phyloP scores from a whole-genome alignment of 306 rosid species.

The Pterocarpus santalinus region DNA sequence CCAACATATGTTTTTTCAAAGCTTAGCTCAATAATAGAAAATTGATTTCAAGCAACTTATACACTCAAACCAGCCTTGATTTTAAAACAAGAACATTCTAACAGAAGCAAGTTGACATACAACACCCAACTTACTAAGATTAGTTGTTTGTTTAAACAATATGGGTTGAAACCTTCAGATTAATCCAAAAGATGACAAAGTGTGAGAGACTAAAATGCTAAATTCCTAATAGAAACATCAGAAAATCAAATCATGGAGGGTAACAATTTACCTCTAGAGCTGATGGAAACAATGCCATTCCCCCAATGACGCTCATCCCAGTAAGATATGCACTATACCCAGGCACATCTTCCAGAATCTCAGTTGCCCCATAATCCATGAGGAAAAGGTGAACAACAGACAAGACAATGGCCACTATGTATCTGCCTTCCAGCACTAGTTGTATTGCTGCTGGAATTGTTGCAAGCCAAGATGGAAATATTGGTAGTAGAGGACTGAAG shows the following conservation, averaged over 20 bases:
- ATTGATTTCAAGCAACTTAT: background rate
- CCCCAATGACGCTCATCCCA: constrained; percentile 91
- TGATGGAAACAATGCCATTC: constrained; percentile 86
- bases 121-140: background rate
- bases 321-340: constrained; percentile 80
- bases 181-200: constrained; percentile 11
- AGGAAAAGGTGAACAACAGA: constrained; percentile 70
- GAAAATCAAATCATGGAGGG: constrained; percentile 19
- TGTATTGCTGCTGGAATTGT: constrained; percentile 78
- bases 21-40: too few species aligned
- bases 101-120: constrained; percentile 1
- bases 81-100: background rate
- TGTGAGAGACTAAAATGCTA: background rate
- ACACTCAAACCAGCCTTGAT: background rate
- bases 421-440: constrained; percentile 76
- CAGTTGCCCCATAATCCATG: constrained; percentile 72
- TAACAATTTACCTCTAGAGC: constrained; percentile 71
- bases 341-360: constrained; percentile 80
- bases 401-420: constrained; percentile 63
- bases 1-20: too few species aligned
- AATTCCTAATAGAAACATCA: background rate
- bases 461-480: constrained; percentile 77
- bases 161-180: background rate
- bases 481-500: constrained; percentile 71
- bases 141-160: background rate